phyloP scores from a whole-genome alignment of 345 rosid genomes.

The Abelmoschus esculentus region DNA sequence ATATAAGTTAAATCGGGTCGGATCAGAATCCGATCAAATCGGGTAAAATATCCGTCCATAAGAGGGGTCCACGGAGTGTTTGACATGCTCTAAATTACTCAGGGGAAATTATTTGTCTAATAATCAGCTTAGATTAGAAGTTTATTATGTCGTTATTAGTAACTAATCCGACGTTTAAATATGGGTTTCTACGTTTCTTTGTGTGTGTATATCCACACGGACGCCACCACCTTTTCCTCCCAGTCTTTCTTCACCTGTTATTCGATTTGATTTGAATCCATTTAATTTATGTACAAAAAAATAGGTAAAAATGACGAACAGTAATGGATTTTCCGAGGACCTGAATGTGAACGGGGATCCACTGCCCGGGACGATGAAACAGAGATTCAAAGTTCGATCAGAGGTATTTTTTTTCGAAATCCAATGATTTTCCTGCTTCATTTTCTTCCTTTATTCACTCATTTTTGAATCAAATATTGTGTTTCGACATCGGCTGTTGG shows the following conservation, averaged over 20 bases:
- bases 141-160: too few species aligned
- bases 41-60: too few species aligned
- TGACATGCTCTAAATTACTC: too few species aligned
- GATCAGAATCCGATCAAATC: too few species aligned
- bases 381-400: constrained; percentile 57
- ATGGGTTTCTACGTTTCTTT: too few species aligned
- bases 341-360: constrained; percentile 27
- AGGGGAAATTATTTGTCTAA: too few species aligned
- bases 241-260: not conserved
- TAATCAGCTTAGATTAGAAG: too few species aligned
- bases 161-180: too few species aligned
- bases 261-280: not conserved
- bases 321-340: constrained; percentile 42
- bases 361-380: constrained; percentile 27
- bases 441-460: not conserved
- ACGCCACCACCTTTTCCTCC: not conserved
- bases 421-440: not conserved
- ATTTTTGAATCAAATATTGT: not conserved
- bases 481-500: not conserved
- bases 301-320: constrained; percentile 32
- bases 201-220: not conserved
- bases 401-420: constrained; percentile 27
- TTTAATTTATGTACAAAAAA: not conserved
- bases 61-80: too few species aligned
- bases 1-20: too few species aligned